Evolutionary conservation across 1,284 basidiomycete genomes (phyloP), one percentile per base, ranked within the genome.

Genomic region (Trichosporon faecale): DNA sequence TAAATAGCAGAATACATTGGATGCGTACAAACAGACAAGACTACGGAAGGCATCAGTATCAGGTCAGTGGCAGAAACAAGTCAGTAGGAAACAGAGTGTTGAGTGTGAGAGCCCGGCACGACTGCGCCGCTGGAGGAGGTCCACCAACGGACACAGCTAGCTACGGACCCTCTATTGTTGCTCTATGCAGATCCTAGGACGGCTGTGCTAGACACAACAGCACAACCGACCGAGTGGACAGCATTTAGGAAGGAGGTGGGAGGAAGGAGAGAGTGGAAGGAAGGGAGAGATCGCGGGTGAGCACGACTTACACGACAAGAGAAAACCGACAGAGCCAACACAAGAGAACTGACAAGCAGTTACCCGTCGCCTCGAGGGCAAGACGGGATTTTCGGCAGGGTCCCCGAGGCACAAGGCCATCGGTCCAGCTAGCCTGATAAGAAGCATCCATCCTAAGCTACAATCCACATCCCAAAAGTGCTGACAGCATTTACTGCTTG

Each of bases 401-500:
- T 61, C 57, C 57, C 57, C 57, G 57, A 61, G 57, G 57, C 57
- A 61, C 57, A 61, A 33, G 57, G 27, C 57, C 57, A 61, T 33
- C 57, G 57, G 57, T 61, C 57, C 57, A 61, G 57, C 57, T 61
- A 61, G 57, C 57, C 57, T 37, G 35, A 25, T 23, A 64, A 44
- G 63, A 64, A 64, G 49, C 49, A 63, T 67, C 60, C 66, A 63
- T 61, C 27, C 57, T 61, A 61, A 61, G 57, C 57, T 61, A 61
- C 57, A 68, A 40, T 63, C 31, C 40, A 68, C 67, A 68, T 64
- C 46, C 46, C 31, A 67, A 33, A 52, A 49, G 23, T 35, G 64
- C 40, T 2, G 27, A 18, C 29, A 61, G 57, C 57, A n/a, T 33
- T 74, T 72, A 74, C 63, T 68, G 68, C 70, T 72, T 74, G 68